Evolutionary conservation across 1,139 yeast genomes (phyloP).

Genomic region (Diutina rugosa): DNA sequence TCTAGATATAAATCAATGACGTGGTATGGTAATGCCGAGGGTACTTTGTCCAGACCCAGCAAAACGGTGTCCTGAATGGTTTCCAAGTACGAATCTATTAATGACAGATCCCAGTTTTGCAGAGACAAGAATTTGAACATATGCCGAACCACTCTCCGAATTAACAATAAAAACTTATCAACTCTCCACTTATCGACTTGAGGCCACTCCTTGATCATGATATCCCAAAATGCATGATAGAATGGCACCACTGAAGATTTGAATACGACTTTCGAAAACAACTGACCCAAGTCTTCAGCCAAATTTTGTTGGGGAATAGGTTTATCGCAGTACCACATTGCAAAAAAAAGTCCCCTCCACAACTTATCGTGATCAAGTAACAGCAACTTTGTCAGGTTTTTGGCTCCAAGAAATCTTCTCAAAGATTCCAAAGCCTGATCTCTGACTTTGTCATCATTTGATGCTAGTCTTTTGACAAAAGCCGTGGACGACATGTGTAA

Average conservation of each 20-base stretch:
- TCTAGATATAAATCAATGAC: slow-evolving; percentile 74
- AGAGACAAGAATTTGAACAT: slow-evolving; percentile 42
- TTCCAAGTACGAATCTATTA: slow-evolving; percentile 33
- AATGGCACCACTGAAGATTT: slow-evolving; percentile 33
- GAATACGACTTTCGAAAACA: slow-evolving; percentile 39
- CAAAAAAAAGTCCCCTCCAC: slow-evolving; percentile 88
- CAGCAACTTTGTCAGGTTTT: slow-evolving; percentile 14
- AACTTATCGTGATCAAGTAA: slow-evolving; percentile 58
- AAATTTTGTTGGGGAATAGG: slow-evolving; percentile 83
- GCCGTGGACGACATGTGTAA: background rate
- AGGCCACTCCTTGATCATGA: slow-evolving; percentile 76
- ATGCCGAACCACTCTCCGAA: slow-evolving; percentile 65
- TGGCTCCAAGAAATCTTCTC: slow-evolving; percentile 39
- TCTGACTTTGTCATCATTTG: slow-evolving; percentile 65
- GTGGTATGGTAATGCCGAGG: slow-evolving; percentile 77
- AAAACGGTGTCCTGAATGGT: slow-evolving; percentile 32
- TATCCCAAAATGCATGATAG: slow-evolving; percentile 69
- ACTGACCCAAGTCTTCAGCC: slow-evolving; percentile 58
- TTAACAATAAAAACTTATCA: slow-evolving; percentile 72
- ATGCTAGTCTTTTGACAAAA: slow-evolving; percentile 77
- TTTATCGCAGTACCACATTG: slow-evolving; percentile 95
- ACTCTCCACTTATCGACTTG: slow-evolving; percentile 74
- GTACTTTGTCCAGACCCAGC: slow-evolving; percentile 45
- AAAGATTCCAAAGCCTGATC: slow-evolving; percentile 66
- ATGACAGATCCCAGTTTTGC: slow-evolving; percentile 42